These are phyloP conservation scores for Albatrellus ellisii DNA, from an alignment of 768 basidiomycete species.

Conservation along the genomic window DNA sequence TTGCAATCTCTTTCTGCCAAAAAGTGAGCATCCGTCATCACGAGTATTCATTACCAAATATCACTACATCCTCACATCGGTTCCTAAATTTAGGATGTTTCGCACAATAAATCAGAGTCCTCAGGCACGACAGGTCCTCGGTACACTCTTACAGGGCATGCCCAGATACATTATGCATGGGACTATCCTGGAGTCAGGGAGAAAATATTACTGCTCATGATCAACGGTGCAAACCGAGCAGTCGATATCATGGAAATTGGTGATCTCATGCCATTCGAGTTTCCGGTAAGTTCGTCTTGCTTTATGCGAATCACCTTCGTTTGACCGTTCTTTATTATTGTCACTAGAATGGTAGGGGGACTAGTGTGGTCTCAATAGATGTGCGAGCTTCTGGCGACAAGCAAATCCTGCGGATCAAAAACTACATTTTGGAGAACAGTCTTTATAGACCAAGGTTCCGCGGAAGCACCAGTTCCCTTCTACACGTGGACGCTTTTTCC, in stretches of 20 bases:
- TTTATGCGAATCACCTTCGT: too few species aligned
- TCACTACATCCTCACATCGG: too few species aligned
- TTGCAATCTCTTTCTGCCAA: slow-evolving; percentile 57
- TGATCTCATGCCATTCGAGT: slow-evolving; percentile 78
- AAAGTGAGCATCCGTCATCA: slow-evolving; percentile 36
- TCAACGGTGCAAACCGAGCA: slow-evolving; percentile 46
- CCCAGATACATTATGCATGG: slow-evolving; percentile 73
- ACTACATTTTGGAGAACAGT: slow-evolving; percentile 76
- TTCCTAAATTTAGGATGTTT: slow-evolving; percentile 16
- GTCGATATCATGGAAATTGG: slow-evolving; percentile 97
- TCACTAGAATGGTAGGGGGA: slow-evolving; percentile 37
- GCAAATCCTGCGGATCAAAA: slow-evolving; percentile 78
- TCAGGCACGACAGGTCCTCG: slow-evolving; percentile 27
- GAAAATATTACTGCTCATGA: slow-evolving; percentile 60
- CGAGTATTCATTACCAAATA: too few species aligned
- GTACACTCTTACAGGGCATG: slow-evolving; percentile 48
- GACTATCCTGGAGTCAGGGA: slow-evolving; percentile 77
- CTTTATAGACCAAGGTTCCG: slow-evolving; percentile 72
- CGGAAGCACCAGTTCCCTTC: slow-evolving; percentile 27
- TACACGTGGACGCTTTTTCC: slow-evolving; percentile 58
- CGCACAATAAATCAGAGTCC: slow-evolving; percentile 29
- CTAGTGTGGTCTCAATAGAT: slow-evolving; percentile 74
- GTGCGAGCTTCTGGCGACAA: slow-evolving; percentile 80
- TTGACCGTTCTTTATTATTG: background rate
- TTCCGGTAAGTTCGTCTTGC: too few species aligned